phyloP scores from a whole-genome alignment of 768 basidiomycete genomes.

The Rhodotorula toruloides region DNA sequence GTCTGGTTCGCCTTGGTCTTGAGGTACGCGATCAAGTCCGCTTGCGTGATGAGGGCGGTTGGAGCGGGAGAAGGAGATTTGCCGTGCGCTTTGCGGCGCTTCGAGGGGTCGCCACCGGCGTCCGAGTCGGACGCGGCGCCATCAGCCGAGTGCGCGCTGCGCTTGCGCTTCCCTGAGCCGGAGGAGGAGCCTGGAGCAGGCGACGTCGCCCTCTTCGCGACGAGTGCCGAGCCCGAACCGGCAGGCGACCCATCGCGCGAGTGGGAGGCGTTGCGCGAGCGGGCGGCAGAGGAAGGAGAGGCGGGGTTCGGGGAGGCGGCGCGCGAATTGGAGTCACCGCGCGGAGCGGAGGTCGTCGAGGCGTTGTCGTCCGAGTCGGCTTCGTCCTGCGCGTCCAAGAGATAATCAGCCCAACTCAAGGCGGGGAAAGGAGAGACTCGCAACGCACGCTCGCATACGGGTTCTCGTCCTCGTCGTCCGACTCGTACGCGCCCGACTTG shows the following conservation, averaged over 20 bases:
- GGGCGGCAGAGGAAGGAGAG: constrained; percentile 46
- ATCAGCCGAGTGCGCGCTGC: constrained; percentile 42
- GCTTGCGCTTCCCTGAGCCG: constrained; percentile 54
- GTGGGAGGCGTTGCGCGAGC: constrained; percentile 65
- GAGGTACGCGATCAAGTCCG: constrained; percentile 27
- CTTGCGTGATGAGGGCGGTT: constrained; percentile 7
- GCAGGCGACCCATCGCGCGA: constrained; percentile 53
- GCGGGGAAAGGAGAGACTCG: not conserved
- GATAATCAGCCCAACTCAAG: constrained; percentile 7
- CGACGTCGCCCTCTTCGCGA: constrained; percentile 79
- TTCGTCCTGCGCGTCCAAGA: not conserved
- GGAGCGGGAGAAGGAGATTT: constrained; percentile 14
- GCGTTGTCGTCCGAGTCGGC: constrained; percentile 25
- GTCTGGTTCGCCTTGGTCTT: constrained; percentile 11
- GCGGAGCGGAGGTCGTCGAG: constrained; percentile 20
- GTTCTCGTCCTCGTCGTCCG: constrained; percentile 69
- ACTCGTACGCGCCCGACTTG: constrained; percentile 72
- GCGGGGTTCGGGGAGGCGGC: constrained; percentile 6
- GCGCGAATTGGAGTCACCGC: constrained; percentile 11
- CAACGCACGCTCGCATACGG: constrained; percentile 61
- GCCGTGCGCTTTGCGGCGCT: constrained; percentile 24
- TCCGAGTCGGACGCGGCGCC: constrained; percentile 46
- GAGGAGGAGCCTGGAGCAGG: constrained; percentile 47
- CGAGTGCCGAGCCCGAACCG: constrained; percentile 61
- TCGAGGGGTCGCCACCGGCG: constrained; percentile 12